phyloP scores from a whole-genome alignment of 1,284 basidiomycete genomes.

The Ustilago xerochloae region DNA sequence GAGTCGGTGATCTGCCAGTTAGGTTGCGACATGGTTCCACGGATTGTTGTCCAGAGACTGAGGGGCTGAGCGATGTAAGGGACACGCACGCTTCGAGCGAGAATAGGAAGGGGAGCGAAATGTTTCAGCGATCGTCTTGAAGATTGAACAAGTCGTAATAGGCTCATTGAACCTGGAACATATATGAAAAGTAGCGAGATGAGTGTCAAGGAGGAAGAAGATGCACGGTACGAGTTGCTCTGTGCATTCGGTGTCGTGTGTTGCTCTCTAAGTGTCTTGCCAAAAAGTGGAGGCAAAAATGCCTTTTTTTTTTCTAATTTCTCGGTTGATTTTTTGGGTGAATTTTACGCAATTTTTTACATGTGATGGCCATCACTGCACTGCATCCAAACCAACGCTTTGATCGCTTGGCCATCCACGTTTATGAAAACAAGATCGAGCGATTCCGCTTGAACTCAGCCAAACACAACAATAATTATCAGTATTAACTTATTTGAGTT shows the following conservation, averaged over 20 bases:
- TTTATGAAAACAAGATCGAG: slow-evolving; percentile 8
- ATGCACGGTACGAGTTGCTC: neutral
- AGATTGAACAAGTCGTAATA: neutral
- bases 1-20: slow-evolving; percentile 48
- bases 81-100: neutral
- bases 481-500: too few relatives aligned
- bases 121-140: neutral
- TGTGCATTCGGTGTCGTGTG: neutral
- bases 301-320: neutral
- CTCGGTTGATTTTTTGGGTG: neutral
- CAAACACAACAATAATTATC: too few relatives aligned
- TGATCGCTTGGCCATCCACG: neutral
- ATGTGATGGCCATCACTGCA: neutral
- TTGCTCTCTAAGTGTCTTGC: neutral
- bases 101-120: neutral
- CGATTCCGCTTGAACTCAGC: slow-evolving; percentile 15
- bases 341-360: neutral
- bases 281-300: slow-evolving; percentile 18
- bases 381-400: neutral
- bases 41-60: neutral
- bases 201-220: too few relatives aligned
- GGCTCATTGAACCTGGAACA: slow-evolving; percentile 11
- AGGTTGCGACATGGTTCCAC: slow-evolving; percentile 29
- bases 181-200: neutral
- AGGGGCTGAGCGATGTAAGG: neutral